These are phyloP conservation scores for Fusarium domesticum DNA, from an alignment of 2,329 filamentous ascomycete genomes.

Conservation along the genomic window DNA sequence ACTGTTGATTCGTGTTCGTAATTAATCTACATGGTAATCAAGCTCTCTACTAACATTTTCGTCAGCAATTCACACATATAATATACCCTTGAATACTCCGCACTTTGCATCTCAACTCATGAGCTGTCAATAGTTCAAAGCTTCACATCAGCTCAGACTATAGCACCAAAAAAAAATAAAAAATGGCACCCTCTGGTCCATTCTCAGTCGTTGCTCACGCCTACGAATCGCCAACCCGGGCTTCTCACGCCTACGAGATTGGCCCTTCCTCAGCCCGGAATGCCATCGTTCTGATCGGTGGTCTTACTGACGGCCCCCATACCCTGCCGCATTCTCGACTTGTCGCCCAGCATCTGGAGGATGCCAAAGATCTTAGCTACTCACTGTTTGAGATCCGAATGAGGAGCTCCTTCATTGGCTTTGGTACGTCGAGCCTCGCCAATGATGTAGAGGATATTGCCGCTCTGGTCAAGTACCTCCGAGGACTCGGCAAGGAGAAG, in stretches of 20 bases:
- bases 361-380: constrained; percentile 40
- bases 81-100: background rate
- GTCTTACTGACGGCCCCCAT: constrained; percentile 67
- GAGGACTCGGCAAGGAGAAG: constrained; percentile 47
- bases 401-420: constrained; percentile 52
- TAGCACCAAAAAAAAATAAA: background rate
- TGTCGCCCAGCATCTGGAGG: constrained; percentile 44
- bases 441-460: constrained; percentile 55
- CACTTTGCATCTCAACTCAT: background rate
- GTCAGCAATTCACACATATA: background rate
- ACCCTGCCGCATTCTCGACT: constrained; percentile 56
- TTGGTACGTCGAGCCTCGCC: constrained; percentile 48
- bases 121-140: no score
- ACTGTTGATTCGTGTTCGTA: background rate
- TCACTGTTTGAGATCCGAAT: constrained; percentile 57
- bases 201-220: constrained; percentile 48
- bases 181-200: constrained; percentile 32
- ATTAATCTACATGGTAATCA: background rate
- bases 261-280: constrained; percentile 45
- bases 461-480: constrained; percentile 52
- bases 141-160: background rate
- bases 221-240: constrained; percentile 40
- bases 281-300: constrained; percentile 67
- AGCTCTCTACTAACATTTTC: background rate
- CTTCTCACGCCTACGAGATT: constrained; percentile 47